Evolutionary conservation across 441 rosid genomes (phyloP), one percentile per base, ranked within the genome.

Genomic region (Gossypium laxum): DNA sequence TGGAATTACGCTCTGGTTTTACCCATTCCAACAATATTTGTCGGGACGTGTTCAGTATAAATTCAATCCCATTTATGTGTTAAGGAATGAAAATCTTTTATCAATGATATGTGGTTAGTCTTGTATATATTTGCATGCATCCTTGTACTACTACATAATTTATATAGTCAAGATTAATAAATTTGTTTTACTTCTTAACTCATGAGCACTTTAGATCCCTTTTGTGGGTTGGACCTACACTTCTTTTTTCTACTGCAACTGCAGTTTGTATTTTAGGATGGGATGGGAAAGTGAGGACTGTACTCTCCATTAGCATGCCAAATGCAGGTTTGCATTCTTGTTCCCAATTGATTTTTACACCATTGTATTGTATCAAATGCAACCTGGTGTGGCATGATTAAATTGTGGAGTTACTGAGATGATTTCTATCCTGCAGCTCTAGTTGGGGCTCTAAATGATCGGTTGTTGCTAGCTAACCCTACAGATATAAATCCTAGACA

Each of bases 141-240:
- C 24, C n/a, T 58, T 71, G 57, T 60, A 28, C 26, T 7, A 10
- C 26, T 59, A 26, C 47, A 26, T 45, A 17, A 67, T 28, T 2
- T 28, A 67, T 26, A 38, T 5, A 59, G 69, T 63, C 74, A 43
- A 52, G 76, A 19, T 76, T 62, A 51, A 43, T 51, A 55, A 71
- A 78, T 58, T 79, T 79, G 79, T 74, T 78, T 67, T 71, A 72
- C 60, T 38, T 73, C 97, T 95, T 92, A 87, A 91, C 93, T 70
- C 69, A 43, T 75, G 76, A 57, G 55, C 80, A 91, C 97, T 89
- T 82, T 68, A 92, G 98, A 91, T 92, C 98, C 76, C 89, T 92
- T 79, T 77, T 95, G 75, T 95, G 99, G 99, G 84, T 95, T 83
- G 99, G 99, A 50, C 97, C 99, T 71, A 96, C 98, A 61, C 91